Evolutionary conservation across 208 protist species (phyloP).

Genomic region (Leishmania martiniquensis): DNA sequence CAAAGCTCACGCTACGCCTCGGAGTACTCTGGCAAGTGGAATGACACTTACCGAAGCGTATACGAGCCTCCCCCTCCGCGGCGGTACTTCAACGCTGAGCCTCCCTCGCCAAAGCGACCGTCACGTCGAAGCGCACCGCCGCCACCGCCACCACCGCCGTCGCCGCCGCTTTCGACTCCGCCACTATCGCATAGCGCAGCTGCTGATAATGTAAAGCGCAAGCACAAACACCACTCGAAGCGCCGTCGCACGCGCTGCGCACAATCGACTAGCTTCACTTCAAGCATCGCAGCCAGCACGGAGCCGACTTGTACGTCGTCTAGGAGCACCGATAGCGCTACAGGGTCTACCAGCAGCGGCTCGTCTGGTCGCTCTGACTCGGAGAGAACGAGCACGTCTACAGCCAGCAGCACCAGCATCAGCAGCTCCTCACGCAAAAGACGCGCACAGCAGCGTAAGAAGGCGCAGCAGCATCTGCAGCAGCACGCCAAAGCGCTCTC

Average conservation of each 20-base stretch:
- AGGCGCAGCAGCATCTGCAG: neutral
- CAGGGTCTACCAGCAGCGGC: neutral
- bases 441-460: neutral
- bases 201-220: neutral
- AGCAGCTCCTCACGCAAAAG: conserved; percentile 7
- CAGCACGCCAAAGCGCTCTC: conserved; percentile 5
- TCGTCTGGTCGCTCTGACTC: conserved; percentile 14
- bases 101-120: neutral
- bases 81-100: conserved; percentile 19
- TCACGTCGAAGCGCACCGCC: conserved; percentile 4
- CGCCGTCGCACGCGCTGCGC: neutral
- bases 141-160: conserved; percentile 19
- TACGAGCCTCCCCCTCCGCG: neutral
- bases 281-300: conserved; percentile 1
- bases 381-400: neutral
- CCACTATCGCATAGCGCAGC: neutral
- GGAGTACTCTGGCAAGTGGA: conserved; percentile 4
- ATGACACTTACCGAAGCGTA: conserved; percentile 13
- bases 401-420: conserved; percentile 13
- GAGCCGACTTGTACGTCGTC: neutral
- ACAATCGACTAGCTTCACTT: neutral
- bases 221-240: neutral
- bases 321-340: conserved; percentile 16
- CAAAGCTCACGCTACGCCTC: conserved; percentile 6
- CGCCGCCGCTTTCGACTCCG: conserved; percentile 15